A percentile compares a stretch with the other conserved stretches of the same genome.
Conservation (phyloP, 768 basidiomycete species). For the Suillus decipiens region DNA sequence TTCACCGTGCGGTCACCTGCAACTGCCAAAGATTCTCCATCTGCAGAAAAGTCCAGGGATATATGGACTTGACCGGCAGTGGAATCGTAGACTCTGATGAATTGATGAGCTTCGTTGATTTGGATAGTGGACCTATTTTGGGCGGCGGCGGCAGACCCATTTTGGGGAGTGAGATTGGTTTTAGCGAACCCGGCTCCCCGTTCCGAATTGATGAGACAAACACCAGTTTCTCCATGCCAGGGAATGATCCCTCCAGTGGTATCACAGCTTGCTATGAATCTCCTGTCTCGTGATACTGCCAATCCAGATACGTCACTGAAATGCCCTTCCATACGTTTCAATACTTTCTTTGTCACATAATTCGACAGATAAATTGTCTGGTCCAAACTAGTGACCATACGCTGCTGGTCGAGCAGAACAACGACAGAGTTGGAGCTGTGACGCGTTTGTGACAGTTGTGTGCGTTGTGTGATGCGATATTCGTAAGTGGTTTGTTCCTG, state of each 20-base stretch:
- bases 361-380: not conserved
- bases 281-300: not conserved
- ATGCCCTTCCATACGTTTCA: not conserved
- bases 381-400: not conserved
- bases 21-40: not conserved
- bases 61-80: not conserved
- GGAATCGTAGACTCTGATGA: not conserved
- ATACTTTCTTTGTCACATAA: not conserved
- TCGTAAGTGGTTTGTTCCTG: too few relatives aligned
- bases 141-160: not conserved
- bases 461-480: not conserved
- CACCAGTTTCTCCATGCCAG: not conserved
- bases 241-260: not conserved
- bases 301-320: not conserved
- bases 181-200: not conserved
- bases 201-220: not conserved
- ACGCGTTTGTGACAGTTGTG: not conserved
- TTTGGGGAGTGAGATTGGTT: not conserved
- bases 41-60: not conserved
- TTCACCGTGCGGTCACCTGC: not conserved
- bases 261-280: not conserved
- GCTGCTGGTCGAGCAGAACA: not conserved
- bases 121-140: too few relatives aligned
- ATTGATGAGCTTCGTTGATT: not conserved
- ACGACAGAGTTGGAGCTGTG: not conserved